phyloP scores from a whole-genome alignment of 2,329 filamentous ascomycete genomes.

The Drechslerella coelobrocha region DNA sequence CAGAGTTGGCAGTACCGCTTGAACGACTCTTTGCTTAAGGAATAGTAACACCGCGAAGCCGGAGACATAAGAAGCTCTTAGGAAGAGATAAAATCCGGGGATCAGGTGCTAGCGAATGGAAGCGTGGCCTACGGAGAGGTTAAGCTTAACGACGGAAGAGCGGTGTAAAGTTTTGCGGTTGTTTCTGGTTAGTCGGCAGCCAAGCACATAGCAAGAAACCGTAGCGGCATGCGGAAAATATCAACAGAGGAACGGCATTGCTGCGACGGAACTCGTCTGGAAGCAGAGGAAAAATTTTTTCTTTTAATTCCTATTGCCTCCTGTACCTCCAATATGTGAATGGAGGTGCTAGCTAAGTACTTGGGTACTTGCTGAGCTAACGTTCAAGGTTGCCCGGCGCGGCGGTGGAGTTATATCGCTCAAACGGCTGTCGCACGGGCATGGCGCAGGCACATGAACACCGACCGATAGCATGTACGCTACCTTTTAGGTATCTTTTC shows the following conservation, averaged over 20 bases:
- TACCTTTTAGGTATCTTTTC: background rate
- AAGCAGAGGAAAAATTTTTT: background rate
- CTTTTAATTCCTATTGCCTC: too few species aligned
- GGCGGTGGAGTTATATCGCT: background rate
- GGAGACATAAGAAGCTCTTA: constrained; percentile 41
- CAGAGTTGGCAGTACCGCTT: constrained; percentile 48
- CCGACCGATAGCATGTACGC: background rate
- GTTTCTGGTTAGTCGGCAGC: background rate
- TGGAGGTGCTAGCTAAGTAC: too few species aligned
- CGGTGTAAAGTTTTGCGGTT: too few species aligned
- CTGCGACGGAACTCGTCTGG: background rate
- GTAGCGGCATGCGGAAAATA: too few species aligned
- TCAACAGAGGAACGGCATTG: background rate
- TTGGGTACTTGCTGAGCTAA: too few species aligned
- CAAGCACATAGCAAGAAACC: too few species aligned
- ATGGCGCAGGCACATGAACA: background rate
- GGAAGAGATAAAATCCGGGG: background rate
- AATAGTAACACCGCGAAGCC: constrained; percentile 26
- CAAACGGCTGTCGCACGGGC: background rate
- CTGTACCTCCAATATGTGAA: too few species aligned
- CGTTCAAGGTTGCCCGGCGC: too few species aligned
- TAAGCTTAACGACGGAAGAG: background rate
- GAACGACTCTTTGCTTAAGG: constrained; percentile 43
- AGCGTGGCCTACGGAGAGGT: background rate
- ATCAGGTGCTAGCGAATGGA: background rate